Base-by-base conservation (phyloP, 345 rosid genomes). In the Geranium brycei region DNA sequence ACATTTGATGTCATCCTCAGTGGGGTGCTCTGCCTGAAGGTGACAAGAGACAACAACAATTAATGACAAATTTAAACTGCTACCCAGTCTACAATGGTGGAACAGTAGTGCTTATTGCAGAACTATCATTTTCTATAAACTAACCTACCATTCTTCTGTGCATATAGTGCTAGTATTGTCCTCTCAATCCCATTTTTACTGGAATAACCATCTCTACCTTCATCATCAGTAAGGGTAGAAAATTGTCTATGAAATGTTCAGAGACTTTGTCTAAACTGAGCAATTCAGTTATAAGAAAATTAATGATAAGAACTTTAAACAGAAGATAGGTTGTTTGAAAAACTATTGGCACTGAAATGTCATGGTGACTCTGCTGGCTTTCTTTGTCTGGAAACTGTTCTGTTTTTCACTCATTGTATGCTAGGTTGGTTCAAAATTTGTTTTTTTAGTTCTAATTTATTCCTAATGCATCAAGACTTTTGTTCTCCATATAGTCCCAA, bases 181-280 rank as follows among this genome's bases (percentile, higher is more conserved):
- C 72, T 83, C 76, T 86, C 96, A 51, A n/a, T 66, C 68, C 83
- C 85, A 62, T 77, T 80, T 73, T 73, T 77, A 69, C 63, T 68
- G 41, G 75, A 67, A 64, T 69, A 58, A 60, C 72, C 71, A 62
- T 82, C 88, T 63, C 77, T 86, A 30, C 76, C 86, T 76, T 93
- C 99, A 62, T 90, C 99, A 72, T 88, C 97, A 66, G 99, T 93
- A 63, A 93, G 71, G 63, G 77, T 80, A 38, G 95, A 86, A 23
- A 96, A 93, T 16, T 85, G 92, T 68, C 96, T 90, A 97, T 93
- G 83, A 35, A 75, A 81, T 10, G 53, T 47, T 15, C 53, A 47
- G 53, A 47, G 53, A 47, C 53, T 6, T 47, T 47, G 53, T 47
- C 53, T 47, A 10, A 8, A 47, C 28, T 47, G 8, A 41, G 3